Evolutionary conservation across 176 grass and related monocot genomes (phyloP).

Genomic region (Zea luxurians): DNA sequence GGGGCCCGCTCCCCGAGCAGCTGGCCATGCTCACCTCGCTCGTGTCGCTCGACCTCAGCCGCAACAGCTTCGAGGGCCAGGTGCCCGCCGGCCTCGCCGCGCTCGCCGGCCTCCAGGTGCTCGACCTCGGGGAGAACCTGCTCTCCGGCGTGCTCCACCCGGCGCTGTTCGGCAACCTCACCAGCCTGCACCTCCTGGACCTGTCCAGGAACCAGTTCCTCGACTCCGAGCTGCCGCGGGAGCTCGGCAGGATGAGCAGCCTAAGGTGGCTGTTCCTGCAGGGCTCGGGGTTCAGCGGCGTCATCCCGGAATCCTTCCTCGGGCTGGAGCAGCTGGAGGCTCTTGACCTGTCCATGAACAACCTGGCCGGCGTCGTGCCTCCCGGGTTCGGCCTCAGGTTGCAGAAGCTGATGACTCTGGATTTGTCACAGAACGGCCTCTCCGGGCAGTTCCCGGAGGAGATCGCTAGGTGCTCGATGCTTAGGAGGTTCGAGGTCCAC

Average conservation of each 20-base stretch:
- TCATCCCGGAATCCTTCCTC: constrained; percentile 46
- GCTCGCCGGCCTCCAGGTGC: constrained; percentile 49
- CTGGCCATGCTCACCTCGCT: constrained; percentile 45
- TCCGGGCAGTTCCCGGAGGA: constrained; percentile 60
- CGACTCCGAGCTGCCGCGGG: constrained; percentile 56
- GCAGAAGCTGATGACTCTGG: constrained; percentile 50
- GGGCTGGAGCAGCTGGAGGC: constrained; percentile 54
- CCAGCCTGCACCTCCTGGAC: constrained; percentile 56
- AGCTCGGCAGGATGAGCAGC: constrained; percentile 46
- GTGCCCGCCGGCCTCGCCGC: constrained; percentile 49
- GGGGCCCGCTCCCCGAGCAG: constrained; percentile 76
- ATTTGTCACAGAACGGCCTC: constrained; percentile 60
- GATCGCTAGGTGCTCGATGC: constrained; percentile 46
- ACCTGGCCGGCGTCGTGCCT: constrained; percentile 54
- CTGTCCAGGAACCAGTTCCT: constrained; percentile 65
- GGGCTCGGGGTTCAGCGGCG: constrained; percentile 58
- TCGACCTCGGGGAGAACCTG: constrained; percentile 62
- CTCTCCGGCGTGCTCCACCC: constrained; percentile 69
- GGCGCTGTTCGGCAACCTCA: constrained; percentile 59
- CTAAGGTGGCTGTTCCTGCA: constrained; percentile 63
- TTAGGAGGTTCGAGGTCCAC: constrained; percentile 70
- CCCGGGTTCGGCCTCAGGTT: constrained; percentile 48
- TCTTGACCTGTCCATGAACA: constrained; percentile 73
- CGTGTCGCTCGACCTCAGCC: constrained; percentile 62
- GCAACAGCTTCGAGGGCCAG: constrained; percentile 61